These are phyloP conservation scores for Prunus armeniaca DNA, from an alignment of 306 rosid genomes.

Conservation along the genomic window DNA sequence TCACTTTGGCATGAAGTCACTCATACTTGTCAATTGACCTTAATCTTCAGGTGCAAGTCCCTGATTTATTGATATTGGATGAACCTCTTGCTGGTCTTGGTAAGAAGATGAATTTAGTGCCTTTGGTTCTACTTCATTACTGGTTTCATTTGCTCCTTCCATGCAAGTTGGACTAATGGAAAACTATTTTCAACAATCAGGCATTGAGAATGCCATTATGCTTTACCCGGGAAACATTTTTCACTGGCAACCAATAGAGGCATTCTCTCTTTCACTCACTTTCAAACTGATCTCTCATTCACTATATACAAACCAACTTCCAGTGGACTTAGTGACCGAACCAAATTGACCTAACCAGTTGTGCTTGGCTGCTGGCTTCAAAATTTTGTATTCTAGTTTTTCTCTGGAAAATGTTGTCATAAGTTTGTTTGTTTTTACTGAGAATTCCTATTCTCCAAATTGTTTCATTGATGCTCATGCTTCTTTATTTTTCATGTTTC, in stretches of 20 bases:
- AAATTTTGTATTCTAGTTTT: neutral
- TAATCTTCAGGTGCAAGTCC: constrained; percentile 74
- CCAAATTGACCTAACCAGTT: neutral
- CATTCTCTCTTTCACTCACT: neutral
- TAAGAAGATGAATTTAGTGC: constrained; percentile 34
- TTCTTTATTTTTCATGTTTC: neutral
- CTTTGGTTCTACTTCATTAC: constrained; percentile 14
- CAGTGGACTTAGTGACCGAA: neutral
- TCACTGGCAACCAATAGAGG: neutral
- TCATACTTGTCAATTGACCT: constrained; percentile 14
- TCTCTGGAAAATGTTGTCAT: neutral
- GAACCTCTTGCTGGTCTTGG: constrained; percentile 99
- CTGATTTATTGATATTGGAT: constrained; percentile 86
- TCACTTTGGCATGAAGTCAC: constrained; percentile 13
- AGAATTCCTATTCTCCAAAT: neutral
- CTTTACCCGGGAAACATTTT: neutral
- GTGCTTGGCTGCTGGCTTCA: neutral
- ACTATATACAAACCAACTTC: neutral
- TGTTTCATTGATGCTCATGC: neutral
- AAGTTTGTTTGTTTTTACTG: neutral
- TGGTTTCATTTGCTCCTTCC: constrained; percentile 23
- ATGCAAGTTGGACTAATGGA: neutral
- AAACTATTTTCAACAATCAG: neutral
- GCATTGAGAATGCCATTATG: constrained; percentile 10
- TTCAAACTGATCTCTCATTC: too few species aligned